Evolutionary conservation across 164 flowering plant species (phyloP).

Genomic region (Sextonia rubra): DNA sequence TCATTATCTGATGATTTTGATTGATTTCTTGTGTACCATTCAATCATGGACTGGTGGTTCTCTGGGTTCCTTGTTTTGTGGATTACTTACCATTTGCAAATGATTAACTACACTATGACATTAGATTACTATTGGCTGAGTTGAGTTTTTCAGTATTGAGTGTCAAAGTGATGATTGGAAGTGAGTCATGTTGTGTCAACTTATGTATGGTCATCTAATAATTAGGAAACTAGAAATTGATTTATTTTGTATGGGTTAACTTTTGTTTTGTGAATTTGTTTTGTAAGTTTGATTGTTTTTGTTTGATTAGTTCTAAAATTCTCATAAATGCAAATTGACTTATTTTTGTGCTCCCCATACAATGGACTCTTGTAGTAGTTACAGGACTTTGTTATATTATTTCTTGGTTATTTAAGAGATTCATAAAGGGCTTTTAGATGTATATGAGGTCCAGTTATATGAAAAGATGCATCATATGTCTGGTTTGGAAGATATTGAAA

Average conservation of each 20-base stretch:
- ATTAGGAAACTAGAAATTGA: no score
- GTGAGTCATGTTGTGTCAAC: background rate
- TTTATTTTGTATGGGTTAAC: no score
- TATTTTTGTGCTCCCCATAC: background rate
- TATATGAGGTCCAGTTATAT: background rate
- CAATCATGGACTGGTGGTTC: no score
- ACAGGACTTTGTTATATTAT: background rate
- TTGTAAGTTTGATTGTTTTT: no score
- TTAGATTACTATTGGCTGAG: background rate
- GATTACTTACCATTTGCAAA: no score
- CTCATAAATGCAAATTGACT: background rate
- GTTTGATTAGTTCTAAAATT: no score
- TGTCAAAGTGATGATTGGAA: background rate
- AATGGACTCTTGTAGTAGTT: background rate
- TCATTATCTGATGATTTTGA: no score
- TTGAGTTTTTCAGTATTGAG: background rate
- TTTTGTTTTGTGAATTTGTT: no score
- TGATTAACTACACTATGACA: no score
- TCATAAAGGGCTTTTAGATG: background rate
- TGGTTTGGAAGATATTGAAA: slow-evolving; percentile 2
- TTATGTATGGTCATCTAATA: no score
- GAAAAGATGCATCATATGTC: background rate
- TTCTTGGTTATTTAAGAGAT: background rate
- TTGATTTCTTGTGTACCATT: no score
- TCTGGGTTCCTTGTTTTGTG: no score